These are phyloP conservation scores for Epichloe glyceriae DNA, from an alignment of 2,329 filamentous ascomycete genomes.

Conservation along the genomic window DNA sequence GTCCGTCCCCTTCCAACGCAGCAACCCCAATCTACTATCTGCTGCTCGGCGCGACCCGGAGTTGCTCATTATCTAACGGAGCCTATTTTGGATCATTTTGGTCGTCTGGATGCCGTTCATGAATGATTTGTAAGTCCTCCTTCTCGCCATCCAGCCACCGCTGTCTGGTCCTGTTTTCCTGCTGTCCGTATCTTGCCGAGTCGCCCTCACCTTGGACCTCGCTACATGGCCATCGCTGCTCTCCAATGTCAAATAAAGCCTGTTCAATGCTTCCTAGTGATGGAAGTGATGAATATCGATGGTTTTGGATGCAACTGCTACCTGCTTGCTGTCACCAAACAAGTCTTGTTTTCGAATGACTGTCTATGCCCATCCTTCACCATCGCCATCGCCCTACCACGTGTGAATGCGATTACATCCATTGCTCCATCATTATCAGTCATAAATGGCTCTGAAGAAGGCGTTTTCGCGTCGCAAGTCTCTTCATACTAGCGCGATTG, in stretches of 20 bases:
- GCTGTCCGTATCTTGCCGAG: constrained; percentile 26
- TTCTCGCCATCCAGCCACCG: constrained; percentile 6
- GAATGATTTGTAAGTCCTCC: constrained; percentile 38
- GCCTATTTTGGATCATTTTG: constrained; percentile 13
- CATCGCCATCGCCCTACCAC: constrained; percentile 32
- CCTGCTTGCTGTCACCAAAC: constrained; percentile 10
- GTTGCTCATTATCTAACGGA: not conserved
- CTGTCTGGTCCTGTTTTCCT: constrained; percentile 13
- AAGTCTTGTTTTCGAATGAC: constrained; percentile 27
- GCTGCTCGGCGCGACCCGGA: constrained; percentile 3
- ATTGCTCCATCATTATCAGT: constrained; percentile 18
- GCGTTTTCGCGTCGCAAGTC: constrained; percentile 18
- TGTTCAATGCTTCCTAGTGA: constrained; percentile 18
- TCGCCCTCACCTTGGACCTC: constrained; percentile 19
- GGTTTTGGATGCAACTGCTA: constrained; percentile 17
- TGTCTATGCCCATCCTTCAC: constrained; percentile 28
- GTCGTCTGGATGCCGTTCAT: constrained; percentile 28
- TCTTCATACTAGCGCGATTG: constrained; percentile 12
- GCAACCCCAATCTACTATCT: constrained; percentile 14
- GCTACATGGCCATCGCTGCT: constrained; percentile 22
- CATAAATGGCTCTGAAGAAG: constrained; percentile 7
- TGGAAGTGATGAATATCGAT: constrained; percentile 22
- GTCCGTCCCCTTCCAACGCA: constrained; percentile 21
- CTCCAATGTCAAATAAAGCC: constrained; percentile 13
- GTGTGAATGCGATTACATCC: constrained; percentile 30